Percentiles rank a stretch among this genome's conserved stretches.
phyloP scores from a whole-genome alignment of 495 filamentous ascomycete genomes.

The Penicillium chermesinum region DNA sequence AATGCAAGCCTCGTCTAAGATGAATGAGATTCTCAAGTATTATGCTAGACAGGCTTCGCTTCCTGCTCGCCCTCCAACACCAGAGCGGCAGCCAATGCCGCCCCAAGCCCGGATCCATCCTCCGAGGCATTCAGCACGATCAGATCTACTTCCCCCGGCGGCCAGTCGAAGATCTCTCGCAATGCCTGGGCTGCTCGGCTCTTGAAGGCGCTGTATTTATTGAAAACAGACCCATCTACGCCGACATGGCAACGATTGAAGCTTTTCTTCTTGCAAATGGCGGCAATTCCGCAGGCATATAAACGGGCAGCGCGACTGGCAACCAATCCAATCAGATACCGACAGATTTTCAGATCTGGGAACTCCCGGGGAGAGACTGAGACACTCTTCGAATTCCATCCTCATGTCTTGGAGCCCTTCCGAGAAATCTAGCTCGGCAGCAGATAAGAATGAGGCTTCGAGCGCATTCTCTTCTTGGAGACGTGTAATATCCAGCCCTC shows the following conservation, averaged over 20 bases:
- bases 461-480: conserved; percentile 67
- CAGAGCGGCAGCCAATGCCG: conserved; percentile 28
- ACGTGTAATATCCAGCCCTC: conserved; percentile 43
- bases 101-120: conserved; percentile 30
- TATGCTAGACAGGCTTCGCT: too few species aligned
- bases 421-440: conserved; percentile 66
- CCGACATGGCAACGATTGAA: conserved; percentile 78
- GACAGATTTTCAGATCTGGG: conserved; percentile 72
- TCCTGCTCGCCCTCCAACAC: conserved; percentile 8
- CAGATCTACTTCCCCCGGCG: conserved; percentile 12
- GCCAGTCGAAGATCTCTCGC: conserved; percentile 41
- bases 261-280: conserved; percentile 85
- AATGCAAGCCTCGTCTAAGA: too few species aligned
- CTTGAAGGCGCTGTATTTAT: conserved; percentile 91
- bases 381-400: conserved; percentile 63
- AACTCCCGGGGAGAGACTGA: conserved; percentile 58
- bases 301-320: conserved; percentile 84
- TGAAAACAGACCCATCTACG: conserved; percentile 88
- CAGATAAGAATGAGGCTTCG: conserved; percentile 75
- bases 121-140: conserved; percentile 26
- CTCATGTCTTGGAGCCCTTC: conserved; percentile 67
- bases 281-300: conserved; percentile 84
- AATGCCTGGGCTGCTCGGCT: conserved; percentile 72
- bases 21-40: too few species aligned
- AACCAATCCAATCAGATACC: conserved; percentile 77